Evolutionary conservation across 352 stramenopile genomes (phyloP).

Genomic region (Globisporangium paddicum): DNA sequence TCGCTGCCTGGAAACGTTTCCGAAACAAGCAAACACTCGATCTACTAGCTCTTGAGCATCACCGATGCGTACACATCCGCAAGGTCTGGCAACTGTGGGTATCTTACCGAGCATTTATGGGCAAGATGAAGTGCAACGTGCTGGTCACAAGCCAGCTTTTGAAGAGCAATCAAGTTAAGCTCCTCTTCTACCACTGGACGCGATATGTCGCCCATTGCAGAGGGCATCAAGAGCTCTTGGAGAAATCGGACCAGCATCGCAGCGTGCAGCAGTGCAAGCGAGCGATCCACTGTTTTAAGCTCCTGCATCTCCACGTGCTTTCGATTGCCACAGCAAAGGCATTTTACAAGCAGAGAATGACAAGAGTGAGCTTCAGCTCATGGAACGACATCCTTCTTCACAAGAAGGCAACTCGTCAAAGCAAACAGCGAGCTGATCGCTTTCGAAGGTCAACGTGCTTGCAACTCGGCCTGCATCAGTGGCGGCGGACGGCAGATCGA

Average conservation of each 20-base stretch:
- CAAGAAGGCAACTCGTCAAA: neutral
- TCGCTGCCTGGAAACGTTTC: constrained; percentile 10
- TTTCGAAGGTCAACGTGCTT: neutral
- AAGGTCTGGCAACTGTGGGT: constrained; percentile 22
- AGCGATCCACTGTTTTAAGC: neutral
- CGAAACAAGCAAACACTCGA: constrained; percentile 14
- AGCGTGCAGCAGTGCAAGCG: neutral
- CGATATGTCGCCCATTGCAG: constrained; percentile 5
- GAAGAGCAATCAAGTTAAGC: constrained; percentile 18
- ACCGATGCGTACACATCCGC: constrained; percentile 8
- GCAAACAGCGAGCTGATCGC: neutral
- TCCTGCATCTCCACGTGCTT: neutral
- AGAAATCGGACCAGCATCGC: neutral
- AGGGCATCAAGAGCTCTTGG: neutral
- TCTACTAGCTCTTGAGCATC: constrained; percentile 13
- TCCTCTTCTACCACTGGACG: constrained; percentile 27
- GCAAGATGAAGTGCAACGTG: constrained; percentile 23
- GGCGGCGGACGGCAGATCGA: constrained; percentile 6
- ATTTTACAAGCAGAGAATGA: neutral
- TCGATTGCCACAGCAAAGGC: neutral
- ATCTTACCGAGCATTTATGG: constrained; percentile 11
- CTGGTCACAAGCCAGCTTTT: constrained; percentile 23
- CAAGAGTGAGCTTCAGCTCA: neutral
- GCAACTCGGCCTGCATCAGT: neutral
- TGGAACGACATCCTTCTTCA: neutral